phyloP scores from a whole-genome alignment of 2,329 filamentous ascomycete species.

The Aspergillus pseudoterreus region DNA sequence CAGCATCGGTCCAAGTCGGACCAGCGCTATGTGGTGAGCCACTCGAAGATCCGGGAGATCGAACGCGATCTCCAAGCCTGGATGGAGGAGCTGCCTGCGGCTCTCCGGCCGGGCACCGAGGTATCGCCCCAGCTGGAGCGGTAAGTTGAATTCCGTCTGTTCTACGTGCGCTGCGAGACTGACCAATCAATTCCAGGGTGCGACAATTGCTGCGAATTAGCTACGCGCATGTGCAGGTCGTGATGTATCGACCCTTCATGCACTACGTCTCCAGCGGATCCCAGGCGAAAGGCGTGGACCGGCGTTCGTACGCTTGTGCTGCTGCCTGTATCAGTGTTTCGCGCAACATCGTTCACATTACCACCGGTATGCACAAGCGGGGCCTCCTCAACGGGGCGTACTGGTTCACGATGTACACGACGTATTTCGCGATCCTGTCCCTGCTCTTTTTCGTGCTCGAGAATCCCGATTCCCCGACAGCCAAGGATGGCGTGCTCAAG shows the following conservation, averaged over 20 bases:
- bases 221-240: slow-evolving; percentile 62
- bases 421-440: slow-evolving; percentile 63
- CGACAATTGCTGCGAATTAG: slow-evolving; percentile 61
- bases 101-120: slow-evolving; percentile 75
- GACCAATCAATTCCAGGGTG: slow-evolving; percentile 37
- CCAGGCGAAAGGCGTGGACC: slow-evolving; percentile 51
- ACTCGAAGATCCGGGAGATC: slow-evolving; percentile 61
- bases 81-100: slow-evolving; percentile 66
- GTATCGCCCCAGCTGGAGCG: slow-evolving; percentile 70
- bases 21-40: slow-evolving; percentile 60
- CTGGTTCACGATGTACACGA: slow-evolving; percentile 68
- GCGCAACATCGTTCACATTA: slow-evolving; percentile 64
- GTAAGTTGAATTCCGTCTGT: slow-evolving; percentile 47
- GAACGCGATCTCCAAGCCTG: slow-evolving; percentile 61
- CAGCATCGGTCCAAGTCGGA: slow-evolving; percentile 43
- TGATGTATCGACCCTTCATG: slow-evolving; percentile 63
- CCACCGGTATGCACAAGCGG: slow-evolving; percentile 60
- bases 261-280: slow-evolving; percentile 58
- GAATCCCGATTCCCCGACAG: slow-evolving; percentile 58
- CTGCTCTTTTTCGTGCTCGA: slow-evolving; percentile 63
- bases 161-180: background rate
- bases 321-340: slow-evolving; percentile 64
- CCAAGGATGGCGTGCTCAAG: slow-evolving; percentile 69
- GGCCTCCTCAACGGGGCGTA: slow-evolving; percentile 60
- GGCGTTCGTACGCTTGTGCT: slow-evolving; percentile 62